phyloP scores from a whole-genome alignment of 768 basidiomycete species.

The Boletus huronensis region DNA sequence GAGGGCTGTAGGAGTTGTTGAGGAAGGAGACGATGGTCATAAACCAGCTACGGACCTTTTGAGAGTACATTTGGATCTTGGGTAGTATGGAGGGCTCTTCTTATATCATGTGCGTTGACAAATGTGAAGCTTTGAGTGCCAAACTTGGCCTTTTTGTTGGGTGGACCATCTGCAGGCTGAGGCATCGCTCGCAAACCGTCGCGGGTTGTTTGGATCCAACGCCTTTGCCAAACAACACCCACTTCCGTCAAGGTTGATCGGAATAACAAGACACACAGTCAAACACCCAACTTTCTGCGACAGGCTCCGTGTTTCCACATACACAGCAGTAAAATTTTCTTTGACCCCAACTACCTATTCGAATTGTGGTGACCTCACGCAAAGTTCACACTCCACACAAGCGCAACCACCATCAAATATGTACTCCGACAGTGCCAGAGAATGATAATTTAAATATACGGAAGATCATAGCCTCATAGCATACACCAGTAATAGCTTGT shows the following conservation, averaged over 20 bases:
- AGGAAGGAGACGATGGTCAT: background rate
- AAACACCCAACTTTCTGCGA: no score
- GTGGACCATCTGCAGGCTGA: constrained; percentile 3
- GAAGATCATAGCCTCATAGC: no score
- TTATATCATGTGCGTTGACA: constrained; percentile 23
- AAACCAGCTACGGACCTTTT: constrained; percentile 19
- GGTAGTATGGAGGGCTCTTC: constrained; percentile 10
- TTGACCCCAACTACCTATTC: no score
- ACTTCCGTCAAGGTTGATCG: background rate
- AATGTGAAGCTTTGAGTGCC: constrained; percentile 17
- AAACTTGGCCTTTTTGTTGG: constrained; percentile 25
- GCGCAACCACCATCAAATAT: no score
- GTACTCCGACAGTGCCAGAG: no score
- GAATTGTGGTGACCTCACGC: no score
- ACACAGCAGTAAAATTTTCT: no score
- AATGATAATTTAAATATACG: no score
- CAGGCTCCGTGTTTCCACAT: no score
- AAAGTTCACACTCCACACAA: no score
- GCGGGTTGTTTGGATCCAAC: constrained; percentile 28
- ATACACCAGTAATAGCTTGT: no score
- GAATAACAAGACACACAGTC: background rate
- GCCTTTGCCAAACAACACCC: constrained; percentile 21
- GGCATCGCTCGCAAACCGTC: constrained; percentile 19
- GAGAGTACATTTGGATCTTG: constrained; percentile 15
- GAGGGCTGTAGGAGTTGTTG: constrained; percentile 33